A percentile compares a stretch with the other conserved stretches of the same genome.
phyloP scores from a whole-genome alignment of 1,284 basidiomycete species.

The Dichomitus squalens region DNA sequence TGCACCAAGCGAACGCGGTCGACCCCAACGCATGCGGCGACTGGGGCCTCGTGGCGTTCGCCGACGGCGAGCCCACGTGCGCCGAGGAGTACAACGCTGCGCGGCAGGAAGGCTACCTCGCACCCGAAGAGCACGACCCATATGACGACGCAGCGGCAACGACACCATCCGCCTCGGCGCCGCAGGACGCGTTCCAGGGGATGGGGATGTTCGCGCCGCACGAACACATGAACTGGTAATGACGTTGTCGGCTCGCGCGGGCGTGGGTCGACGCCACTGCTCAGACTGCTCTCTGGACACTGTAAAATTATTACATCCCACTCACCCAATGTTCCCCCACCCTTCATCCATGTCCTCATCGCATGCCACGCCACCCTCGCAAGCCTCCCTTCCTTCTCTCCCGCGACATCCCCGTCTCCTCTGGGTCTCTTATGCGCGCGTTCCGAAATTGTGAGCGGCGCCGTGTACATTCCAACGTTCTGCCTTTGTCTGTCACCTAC shows the following conservation, averaged over 20 bases:
- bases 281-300: slow-evolving; percentile 18
- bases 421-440: slow-evolving; percentile 17
- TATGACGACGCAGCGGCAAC: slow-evolving; percentile 25
- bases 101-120: neutral
- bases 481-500: neutral
- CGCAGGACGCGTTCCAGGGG: slow-evolving; percentile 31
- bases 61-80: slow-evolving; percentile 4
- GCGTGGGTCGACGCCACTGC: slow-evolving; percentile 34
- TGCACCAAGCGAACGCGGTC: slow-evolving; percentile 11
- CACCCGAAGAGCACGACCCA: slow-evolving; percentile 27
- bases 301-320: slow-evolving; percentile 23
- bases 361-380: neutral
- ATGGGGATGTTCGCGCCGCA: slow-evolving; percentile 30
- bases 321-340: neutral
- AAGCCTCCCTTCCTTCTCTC: neutral
- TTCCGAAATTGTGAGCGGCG: slow-evolving; percentile 11
- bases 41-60: slow-evolving; percentile 18
- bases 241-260: slow-evolving; percentile 37
- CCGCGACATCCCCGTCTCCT: slow-evolving; percentile 15
- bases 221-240: slow-evolving; percentile 35
- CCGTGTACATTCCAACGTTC: slow-evolving; percentile 14
- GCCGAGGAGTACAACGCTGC: slow-evolving; percentile 21
- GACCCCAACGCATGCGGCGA: slow-evolving; percentile 7
- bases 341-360: neutral
- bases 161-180: slow-evolving; percentile 15